Percentiles rank a stretch among this genome's conserved stretches.
Conservation (phyloP, 1,139 yeast genomes). For the Candida freyschussii region DNA sequence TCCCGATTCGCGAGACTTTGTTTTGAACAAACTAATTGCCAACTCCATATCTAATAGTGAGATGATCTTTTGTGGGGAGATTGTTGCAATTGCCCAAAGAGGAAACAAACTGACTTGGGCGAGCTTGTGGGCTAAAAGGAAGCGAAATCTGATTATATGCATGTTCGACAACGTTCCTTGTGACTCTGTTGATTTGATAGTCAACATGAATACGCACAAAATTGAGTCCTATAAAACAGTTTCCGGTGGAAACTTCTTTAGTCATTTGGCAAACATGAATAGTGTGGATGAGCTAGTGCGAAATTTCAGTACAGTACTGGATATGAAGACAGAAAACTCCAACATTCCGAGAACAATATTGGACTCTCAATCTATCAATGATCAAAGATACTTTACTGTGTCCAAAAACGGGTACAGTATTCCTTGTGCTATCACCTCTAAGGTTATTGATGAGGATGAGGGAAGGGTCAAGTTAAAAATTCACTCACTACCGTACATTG, state of each 20-base stretch:
- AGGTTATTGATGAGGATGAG: constrained; percentile 44
- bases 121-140: constrained; percentile 81
- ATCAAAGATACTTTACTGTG: constrained; percentile 58
- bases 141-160: constrained; percentile 67
- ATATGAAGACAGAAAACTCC: constrained; percentile 29
- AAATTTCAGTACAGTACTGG: constrained; percentile 26
- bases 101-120: constrained; percentile 64
- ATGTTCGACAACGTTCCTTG: constrained; percentile 87
- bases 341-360: constrained; percentile 33
- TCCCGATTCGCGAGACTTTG: constrained; percentile 66
- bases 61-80: constrained; percentile 51
- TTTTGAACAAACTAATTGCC: constrained; percentile 47
- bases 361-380: constrained; percentile 44
- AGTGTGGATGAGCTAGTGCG: constrained; percentile 28
- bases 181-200: constrained; percentile 62
- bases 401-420: constrained; percentile 40
- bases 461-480: constrained; percentile 50
- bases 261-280: constrained; percentile 23
- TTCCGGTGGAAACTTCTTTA: constrained; percentile 27
- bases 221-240: constrained; percentile 25
- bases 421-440: constrained; percentile 70
- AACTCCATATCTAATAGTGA: constrained; percentile 29
- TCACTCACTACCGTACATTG: constrained; percentile 79
- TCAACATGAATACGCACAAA: constrained; percentile 10
- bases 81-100: constrained; percentile 44